Base-by-base conservation (phyloP, 148 eudicot species). In the Rhododendron simsii region DNA sequence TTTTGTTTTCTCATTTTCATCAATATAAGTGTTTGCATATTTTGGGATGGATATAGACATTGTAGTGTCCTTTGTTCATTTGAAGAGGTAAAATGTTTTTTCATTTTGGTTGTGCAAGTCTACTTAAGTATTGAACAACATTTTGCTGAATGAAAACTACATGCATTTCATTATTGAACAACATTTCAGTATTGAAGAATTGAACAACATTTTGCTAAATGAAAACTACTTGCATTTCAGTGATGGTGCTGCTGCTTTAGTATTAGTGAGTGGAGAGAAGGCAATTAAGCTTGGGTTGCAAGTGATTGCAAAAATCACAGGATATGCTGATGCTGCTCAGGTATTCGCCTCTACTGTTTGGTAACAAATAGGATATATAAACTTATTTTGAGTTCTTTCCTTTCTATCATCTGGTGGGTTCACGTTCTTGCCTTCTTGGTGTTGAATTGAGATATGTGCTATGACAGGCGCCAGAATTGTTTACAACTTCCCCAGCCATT, bases 201-300 rank as follows among this genome's bases (percentile, higher is more conserved):
- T 81, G 33, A 35, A 37, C 41, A 35, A 35, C 48, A 44, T 71
- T 71, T 16, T 59, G 33, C 78, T 83, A 61, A 59, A 21, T 18
- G 59, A 28, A 41, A 80, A 67, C 85, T 90, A 55, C 59, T 82
- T 81, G 51, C n/a, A 33, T 79, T 84, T 79, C 93, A 97, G 98
- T 91, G 99, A 97, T 90, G 99, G 99, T 84, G 98, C 96, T 89
- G 98, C 99, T 86, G 99, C 99, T 83, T 87, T 97, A 81, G 98
- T 97, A 86, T 91, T 97, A 84, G 96, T 97, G 81, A 97, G 99
- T 88, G 99, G 99, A 81, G 93, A 97, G 93, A 94, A 87, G 81
- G 98, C 98, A 11, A 87, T 94, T 67, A 78, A 95, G 90, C 96
- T 97, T 85, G 98, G 99, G 81, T 90, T 97, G 50, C 82, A 91